Evolutionary conservation across 2,329 filamentous ascomycete genomes (phyloP).

Genomic region (Cladosporium sphaerospermum): DNA sequence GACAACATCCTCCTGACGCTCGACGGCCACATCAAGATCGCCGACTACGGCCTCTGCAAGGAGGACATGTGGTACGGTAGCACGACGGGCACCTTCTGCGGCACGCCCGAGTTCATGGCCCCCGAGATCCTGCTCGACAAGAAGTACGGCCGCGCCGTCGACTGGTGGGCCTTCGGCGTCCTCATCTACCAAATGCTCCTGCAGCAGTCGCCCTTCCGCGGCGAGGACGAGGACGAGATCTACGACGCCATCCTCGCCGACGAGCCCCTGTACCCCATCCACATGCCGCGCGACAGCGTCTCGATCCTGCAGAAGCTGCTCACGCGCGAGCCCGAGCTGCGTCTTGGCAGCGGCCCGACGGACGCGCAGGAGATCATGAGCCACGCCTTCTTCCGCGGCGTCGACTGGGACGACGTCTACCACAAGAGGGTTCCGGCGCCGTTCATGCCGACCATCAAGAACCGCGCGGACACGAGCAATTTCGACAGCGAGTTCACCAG

Average conservation of each 20-base stretch:
- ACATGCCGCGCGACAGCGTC: conserved; percentile 96
- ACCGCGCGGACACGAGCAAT: conserved; percentile 96
- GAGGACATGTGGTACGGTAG: conserved; percentile 99
- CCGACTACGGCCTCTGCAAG: conserved; percentile 97
- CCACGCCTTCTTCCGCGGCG: conserved; percentile 94
- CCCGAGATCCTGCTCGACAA: conserved; percentile 98
- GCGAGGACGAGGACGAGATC: conserved; percentile 98
- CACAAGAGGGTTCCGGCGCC: conserved; percentile 86
- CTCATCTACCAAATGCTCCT: conserved; percentile 99
- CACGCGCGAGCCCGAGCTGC: conserved; percentile 87
- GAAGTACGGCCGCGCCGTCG: conserved; percentile 93
- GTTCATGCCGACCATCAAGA: conserved; percentile 85
- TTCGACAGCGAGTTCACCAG: conserved; percentile 98
- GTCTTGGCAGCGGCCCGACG: conserved; percentile 87
- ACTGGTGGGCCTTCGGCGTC: conserved; percentile 99
- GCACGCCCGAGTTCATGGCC: conserved; percentile 99
- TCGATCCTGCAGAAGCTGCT: conserved; percentile 96
- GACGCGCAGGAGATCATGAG: conserved; percentile 99
- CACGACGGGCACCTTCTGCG: conserved; percentile 95
- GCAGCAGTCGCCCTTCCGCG: conserved; percentile 96
- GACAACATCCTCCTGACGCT: conserved; percentile 89
- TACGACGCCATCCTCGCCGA: conserved; percentile 98
- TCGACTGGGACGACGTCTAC: conserved; percentile 99
- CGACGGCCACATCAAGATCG: conserved; percentile 98
- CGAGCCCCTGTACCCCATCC: conserved; percentile 94